phyloP scores from a whole-genome alignment of 345 rosid genomes.

The Lagerstroemia speciosa region DNA sequence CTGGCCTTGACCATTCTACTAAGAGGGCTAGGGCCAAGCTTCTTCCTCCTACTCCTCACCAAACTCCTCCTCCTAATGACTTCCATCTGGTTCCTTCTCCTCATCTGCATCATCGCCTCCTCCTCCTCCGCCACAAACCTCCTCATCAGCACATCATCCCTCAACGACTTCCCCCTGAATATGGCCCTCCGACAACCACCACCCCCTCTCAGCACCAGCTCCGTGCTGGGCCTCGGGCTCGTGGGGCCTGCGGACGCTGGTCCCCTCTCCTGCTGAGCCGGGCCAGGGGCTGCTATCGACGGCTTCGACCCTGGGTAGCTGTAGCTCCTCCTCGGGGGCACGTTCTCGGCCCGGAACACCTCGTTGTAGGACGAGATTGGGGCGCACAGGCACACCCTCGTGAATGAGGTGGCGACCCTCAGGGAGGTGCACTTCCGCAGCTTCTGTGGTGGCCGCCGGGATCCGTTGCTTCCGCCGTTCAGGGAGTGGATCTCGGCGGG shows the following conservation, averaged over 20 bases:
- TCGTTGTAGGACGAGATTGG: constrained; percentile 87
- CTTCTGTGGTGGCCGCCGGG: neutral
- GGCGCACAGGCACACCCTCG: constrained; percentile 82
- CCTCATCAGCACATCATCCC: constrained; percentile 79
- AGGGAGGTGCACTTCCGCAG: constrained; percentile 68
- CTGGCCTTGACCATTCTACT: constrained; percentile 62
- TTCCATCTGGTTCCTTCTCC: constrained; percentile 81
- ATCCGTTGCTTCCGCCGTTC: neutral
- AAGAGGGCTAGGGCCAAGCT: constrained; percentile 89
- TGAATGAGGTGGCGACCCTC: constrained; percentile 66
- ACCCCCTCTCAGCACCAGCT: constrained; percentile 16
- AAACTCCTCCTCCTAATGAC: constrained; percentile 54
- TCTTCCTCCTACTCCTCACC: constrained; percentile 59
- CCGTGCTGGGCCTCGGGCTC: constrained; percentile 37
- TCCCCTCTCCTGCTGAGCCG: constrained; percentile 13
- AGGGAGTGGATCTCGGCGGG: constrained; percentile 12
- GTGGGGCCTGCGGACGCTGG: neutral
- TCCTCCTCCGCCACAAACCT: constrained; percentile 90
- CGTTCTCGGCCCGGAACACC: constrained; percentile 49
- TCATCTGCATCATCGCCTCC: constrained; percentile 78
- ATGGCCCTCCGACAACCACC: constrained; percentile 34
- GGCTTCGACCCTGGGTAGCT: constrained; percentile 70
- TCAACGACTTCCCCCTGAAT: constrained; percentile 85
- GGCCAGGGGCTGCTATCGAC: constrained; percentile 16
- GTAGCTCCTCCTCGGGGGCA: constrained; percentile 79